These are phyloP conservation scores for Saccharomyces hybrid DNA, from an alignment of 1,139 yeast genomes.

Conservation along the genomic window DNA sequence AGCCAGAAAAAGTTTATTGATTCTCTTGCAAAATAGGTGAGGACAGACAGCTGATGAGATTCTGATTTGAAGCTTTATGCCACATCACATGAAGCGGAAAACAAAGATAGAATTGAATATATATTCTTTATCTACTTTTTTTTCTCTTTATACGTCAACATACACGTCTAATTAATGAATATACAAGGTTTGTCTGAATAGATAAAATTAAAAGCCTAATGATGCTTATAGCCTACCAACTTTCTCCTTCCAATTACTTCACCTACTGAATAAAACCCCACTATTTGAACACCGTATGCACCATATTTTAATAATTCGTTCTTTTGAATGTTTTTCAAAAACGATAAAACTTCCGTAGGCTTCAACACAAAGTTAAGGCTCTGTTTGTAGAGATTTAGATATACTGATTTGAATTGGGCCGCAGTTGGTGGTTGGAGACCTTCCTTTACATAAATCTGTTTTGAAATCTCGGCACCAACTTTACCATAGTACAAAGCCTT, in stretches of 20 bases:
- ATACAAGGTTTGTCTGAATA: not conserved
- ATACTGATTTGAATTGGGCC: conserved; percentile 72
- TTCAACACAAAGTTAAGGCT: conserved; percentile 39
- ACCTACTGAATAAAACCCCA: conserved; percentile 90
- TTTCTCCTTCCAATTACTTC: conserved; percentile 96
- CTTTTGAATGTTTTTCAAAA: conserved; percentile 45
- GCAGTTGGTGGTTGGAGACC: conserved; percentile 86
- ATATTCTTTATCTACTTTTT: not conserved
- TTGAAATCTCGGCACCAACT: conserved; percentile 80
- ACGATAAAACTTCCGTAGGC: conserved; percentile 34
- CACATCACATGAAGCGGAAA: not conserved
- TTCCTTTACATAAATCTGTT: conserved; percentile 85
- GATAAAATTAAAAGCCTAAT: conserved; percentile 3
- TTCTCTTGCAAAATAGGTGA: too few species aligned
- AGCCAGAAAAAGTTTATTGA: too few species aligned
- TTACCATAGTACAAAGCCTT: conserved; percentile 77
- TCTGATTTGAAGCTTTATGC: not conserved
- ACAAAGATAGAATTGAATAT: not conserved
- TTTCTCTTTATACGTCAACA: not conserved
- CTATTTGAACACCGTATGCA: conserved; percentile 71
- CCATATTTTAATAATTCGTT: conserved; percentile 60
- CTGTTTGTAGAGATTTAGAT: conserved; percentile 45
- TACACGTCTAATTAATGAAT: not conserved
- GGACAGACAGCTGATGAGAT: too few species aligned
- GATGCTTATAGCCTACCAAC: conserved; percentile 60